phyloP scores from a whole-genome alignment of 192 early-diverging fungal species.

The Bifiguratus adelaidae region DNA sequence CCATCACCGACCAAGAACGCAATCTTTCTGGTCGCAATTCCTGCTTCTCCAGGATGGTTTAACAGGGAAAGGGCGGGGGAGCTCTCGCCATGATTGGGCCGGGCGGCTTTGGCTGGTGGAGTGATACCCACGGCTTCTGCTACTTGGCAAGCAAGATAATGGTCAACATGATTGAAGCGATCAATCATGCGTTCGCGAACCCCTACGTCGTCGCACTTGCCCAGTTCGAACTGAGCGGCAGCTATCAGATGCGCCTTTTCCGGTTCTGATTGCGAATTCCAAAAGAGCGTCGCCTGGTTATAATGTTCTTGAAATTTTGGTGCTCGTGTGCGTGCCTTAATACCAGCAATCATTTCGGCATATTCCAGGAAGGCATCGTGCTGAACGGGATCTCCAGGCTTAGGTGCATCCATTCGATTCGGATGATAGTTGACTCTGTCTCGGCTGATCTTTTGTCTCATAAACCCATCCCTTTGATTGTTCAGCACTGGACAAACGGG shows the following conservation, averaged over 20 bases:
- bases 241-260: slow-evolving; percentile 22
- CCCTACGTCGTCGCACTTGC: slow-evolving; percentile 11
- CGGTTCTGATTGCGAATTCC: slow-evolving; percentile 13
- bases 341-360: slow-evolving; percentile 7
- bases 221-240: slow-evolving; percentile 20
- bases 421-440: slow-evolving; percentile 1
- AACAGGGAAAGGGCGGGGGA: slow-evolving; percentile 1
- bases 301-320: slow-evolving; percentile 9
- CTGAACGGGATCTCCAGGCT: slow-evolving; percentile 2
- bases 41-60: not conserved
- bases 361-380: slow-evolving; percentile 10
- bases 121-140: slow-evolving; percentile 9
- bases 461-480: slow-evolving; percentile 19
- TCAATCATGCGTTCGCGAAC: slow-evolving; percentile 11
- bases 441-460: slow-evolving; percentile 4
- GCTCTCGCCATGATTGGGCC: not conserved
- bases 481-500: slow-evolving; percentile 20
- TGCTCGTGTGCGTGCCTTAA: slow-evolving; percentile 4
- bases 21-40: slow-evolving; percentile 9
- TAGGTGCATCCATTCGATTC: slow-evolving; percentile 2
- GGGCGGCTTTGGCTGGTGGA: not conserved
- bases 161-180: slow-evolving; percentile 10
- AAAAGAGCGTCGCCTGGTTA: slow-evolving; percentile 22
- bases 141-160: slow-evolving; percentile 9
- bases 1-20: slow-evolving; percentile 4